Percentiles rank a stretch among this genome's conserved stretches.
Conservation (phyloP, 2,329 filamentous ascomycete genomes). For the Colletotrichum cereale region DNA sequence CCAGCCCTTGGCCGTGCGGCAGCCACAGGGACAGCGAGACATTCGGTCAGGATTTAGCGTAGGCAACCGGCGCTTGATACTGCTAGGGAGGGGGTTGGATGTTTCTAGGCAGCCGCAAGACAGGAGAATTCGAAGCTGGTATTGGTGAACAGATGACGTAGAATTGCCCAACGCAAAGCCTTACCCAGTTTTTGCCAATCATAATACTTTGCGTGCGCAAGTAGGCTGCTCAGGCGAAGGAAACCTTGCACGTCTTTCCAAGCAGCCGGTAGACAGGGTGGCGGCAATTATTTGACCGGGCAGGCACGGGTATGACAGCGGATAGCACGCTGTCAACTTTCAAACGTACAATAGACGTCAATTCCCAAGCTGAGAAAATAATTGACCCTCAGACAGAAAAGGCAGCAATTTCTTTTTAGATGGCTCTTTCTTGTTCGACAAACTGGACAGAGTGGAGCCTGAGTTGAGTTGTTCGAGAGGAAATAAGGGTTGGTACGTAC, state of each 20-base stretch:
- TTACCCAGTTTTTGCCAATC: neutral
- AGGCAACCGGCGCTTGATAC: slow-evolving; percentile 3
- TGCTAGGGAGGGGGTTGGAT: neutral
- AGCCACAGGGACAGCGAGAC: neutral
- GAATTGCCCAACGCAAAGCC: neutral
- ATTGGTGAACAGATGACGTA: neutral
- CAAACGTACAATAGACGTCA: neutral
- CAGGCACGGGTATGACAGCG: neutral
- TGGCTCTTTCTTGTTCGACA: neutral
- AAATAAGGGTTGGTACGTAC: neutral
- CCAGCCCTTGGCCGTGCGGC: neutral
- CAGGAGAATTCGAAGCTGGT: neutral
- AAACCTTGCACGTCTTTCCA: neutral
- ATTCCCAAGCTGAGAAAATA: neutral
- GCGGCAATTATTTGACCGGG: neutral
- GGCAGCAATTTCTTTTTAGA: neutral
- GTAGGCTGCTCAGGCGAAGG: neutral
- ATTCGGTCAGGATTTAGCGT: neutral
- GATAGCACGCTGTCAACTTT: neutral
- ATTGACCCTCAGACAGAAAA: neutral
- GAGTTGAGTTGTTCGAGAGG: neutral
- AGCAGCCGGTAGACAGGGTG: neutral
- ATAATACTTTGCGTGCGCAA: neutral
- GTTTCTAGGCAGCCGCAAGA: neutral
- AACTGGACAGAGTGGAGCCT: neutral